Conservation (phyloP, 148 eudicot species). For the Euryodendron excelsum region DNA sequence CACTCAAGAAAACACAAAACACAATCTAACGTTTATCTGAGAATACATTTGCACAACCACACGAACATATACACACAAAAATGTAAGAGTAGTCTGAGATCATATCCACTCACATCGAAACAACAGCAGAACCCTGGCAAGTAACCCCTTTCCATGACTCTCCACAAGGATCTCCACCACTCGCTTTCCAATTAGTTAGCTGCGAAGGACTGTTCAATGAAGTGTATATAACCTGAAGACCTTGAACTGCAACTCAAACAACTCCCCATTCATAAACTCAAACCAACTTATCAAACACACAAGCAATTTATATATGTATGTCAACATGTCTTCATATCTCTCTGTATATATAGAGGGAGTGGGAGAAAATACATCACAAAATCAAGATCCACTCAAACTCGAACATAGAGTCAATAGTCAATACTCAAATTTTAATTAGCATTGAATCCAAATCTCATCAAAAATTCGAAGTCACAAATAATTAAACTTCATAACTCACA, state of each 20-base stretch:
- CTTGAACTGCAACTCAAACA: conserved; percentile 58
- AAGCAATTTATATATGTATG: neutral
- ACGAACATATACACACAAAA: neutral
- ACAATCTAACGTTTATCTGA: neutral
- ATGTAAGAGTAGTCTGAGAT: neutral
- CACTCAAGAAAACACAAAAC: neutral
- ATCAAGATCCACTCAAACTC: conserved; percentile 14
- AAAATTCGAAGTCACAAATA: conserved; percentile 13
- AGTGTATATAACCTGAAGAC: conserved; percentile 75
- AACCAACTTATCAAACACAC: conserved; percentile 1
- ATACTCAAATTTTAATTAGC: conserved; percentile 19
- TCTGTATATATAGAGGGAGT: neutral
- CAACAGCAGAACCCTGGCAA: conserved; percentile 86
- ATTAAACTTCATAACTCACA: neutral
- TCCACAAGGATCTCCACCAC: conserved; percentile 91
- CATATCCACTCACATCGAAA: conserved; percentile 57
- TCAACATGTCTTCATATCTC: too few species aligned
- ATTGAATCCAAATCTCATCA: conserved; percentile 1
- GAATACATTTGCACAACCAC: neutral
- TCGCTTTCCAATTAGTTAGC: conserved; percentile 74
- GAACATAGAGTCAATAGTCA: neutral
- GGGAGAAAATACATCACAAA: neutral
- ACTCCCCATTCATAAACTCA: neutral
- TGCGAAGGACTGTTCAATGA: conserved; percentile 79
- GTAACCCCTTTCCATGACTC: conserved; percentile 90